Evolutionary conservation across 345 rosid genomes (phyloP).

Genomic region (Gossypium arboreum): DNA sequence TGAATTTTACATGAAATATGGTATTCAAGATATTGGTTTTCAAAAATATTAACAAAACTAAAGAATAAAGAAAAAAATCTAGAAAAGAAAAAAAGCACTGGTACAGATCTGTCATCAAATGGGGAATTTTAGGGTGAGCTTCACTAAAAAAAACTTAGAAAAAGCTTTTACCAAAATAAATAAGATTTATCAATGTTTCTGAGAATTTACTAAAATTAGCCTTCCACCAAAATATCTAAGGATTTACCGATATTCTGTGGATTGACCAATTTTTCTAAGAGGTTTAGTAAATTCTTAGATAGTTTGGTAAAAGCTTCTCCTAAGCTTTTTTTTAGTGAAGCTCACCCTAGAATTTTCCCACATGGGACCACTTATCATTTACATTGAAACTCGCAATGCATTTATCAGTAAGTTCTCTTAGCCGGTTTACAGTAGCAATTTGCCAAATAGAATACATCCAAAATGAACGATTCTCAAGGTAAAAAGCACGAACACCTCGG

Average conservation of each 20-base stretch:
- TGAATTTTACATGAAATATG: neutral
- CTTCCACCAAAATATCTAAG: no score
- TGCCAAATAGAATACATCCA: constrained; percentile 7
- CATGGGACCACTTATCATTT: constrained; percentile 28
- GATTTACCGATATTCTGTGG: no score
- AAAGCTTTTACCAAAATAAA: no score
- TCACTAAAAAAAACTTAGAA: no score
- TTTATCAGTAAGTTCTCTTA: constrained; percentile 3
- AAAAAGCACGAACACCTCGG: neutral
- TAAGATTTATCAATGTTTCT: no score
- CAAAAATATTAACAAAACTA: neutral
- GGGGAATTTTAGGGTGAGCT: constrained; percentile 9
- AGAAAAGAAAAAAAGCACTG: neutral
- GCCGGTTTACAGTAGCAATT: neutral
- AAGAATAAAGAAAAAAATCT: neutral
- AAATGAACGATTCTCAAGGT: neutral
- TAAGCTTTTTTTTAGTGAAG: no score
- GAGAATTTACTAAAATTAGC: no score
- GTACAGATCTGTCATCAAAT: neutral
- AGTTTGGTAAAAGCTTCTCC: no score
- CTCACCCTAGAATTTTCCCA: no score
- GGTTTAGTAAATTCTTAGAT: no score
- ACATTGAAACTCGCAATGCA: constrained; percentile 21
- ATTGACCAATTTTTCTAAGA: no score
- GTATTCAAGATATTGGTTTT: neutral